These are phyloP conservation scores for Aureobasidium sp. DNA, from an alignment of 2,329 filamentous ascomycete genomes.

Conservation along the genomic window DNA sequence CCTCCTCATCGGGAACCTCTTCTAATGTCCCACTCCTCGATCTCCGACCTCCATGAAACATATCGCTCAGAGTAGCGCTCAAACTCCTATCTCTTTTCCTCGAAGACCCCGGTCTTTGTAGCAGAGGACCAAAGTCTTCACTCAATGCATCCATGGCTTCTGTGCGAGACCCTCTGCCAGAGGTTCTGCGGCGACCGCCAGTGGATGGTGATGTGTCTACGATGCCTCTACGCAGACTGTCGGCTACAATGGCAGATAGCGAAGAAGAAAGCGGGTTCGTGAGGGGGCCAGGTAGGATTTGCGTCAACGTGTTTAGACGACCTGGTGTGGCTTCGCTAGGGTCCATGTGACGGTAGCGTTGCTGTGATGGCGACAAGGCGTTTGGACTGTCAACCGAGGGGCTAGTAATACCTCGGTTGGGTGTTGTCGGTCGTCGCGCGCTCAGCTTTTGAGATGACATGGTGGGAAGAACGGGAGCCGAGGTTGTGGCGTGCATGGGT, in stretches of 20 bases:
- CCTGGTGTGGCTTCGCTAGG: slow-evolving; percentile 28
- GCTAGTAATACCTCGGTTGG: slow-evolving; percentile 19
- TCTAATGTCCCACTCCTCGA: neutral
- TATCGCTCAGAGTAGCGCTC: slow-evolving; percentile 6
- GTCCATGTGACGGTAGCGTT: slow-evolving; percentile 18
- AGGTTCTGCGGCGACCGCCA: neutral
- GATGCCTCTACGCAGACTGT: slow-evolving; percentile 51
- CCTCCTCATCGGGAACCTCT: slow-evolving; percentile 4
- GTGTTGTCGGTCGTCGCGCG: slow-evolving; percentile 14
- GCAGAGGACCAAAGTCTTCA: neutral
- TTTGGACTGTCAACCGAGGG: slow-evolving; percentile 15
- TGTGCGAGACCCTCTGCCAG: neutral
- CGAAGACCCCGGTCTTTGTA: neutral
- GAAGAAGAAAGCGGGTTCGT: slow-evolving; percentile 52
- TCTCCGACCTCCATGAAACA: neutral
- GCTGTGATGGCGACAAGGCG: slow-evolving; percentile 9
- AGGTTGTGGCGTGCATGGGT: slow-evolving; percentile 29
- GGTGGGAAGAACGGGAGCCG: slow-evolving; percentile 23
- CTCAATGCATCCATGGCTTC: neutral
- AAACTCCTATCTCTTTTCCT: neutral
- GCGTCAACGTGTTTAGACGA: slow-evolving; percentile 31
- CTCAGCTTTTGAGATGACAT: slow-evolving; percentile 15
- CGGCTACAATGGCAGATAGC: slow-evolving; percentile 55
- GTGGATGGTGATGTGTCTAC: slow-evolving; percentile 18
- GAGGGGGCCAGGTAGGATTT: slow-evolving; percentile 50